Base-by-base conservation (phyloP, 805 yeast species). In the Ogataea paraovalis region DNA sequence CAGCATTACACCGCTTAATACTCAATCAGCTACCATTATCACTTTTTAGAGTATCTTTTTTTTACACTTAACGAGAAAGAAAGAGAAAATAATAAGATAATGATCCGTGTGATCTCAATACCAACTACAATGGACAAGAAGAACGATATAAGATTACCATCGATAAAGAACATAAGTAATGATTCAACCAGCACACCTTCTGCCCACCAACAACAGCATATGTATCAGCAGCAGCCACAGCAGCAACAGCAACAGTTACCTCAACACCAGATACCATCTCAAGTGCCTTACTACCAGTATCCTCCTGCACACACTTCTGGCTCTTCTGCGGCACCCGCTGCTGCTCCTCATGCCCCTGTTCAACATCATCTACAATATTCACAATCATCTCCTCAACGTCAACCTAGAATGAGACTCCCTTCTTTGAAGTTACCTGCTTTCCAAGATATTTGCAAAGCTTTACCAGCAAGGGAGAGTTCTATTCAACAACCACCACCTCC, bases 401-500 rank as follows among this genome's bases (percentile, higher is more conserved):
- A 33, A 90, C 80, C 54, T 25, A 20, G 44, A 43, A 33, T n/a
- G n/a, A 25, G 28, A 25, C 10, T 16, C 87, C 94, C 66, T 95
- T 94, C 63, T 81, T 82, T 56, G 85, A 78, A 67, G 86, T 86
- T 27, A 71, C 75, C 53, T 85, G 88, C 64, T 81, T 91, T 44
- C 92, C 92, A 54, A 86, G 73, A 85, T 89, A 85, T 58, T 76
- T 78, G 39, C 88, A 79, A 57, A 86, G 79, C 96, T 85, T 87
- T 41, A 21, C 38, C 38, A n/a, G 21, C 21, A 34, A 34, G 38
- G 20, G 38, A 34, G 12, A 14, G 34, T 30, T 30, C 43, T 13
- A 30, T 9, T 22, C n/a, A 23, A n/a, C 13, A 22, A 8, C 66
- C 87, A 81, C 66, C 85, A 76, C 50, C 85, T 6, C 28, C 6